These are phyloP conservation scores for Colletotrichum sp. DNA, from an alignment of 2,329 filamentous ascomycete genomes.

Conservation along the genomic window DNA sequence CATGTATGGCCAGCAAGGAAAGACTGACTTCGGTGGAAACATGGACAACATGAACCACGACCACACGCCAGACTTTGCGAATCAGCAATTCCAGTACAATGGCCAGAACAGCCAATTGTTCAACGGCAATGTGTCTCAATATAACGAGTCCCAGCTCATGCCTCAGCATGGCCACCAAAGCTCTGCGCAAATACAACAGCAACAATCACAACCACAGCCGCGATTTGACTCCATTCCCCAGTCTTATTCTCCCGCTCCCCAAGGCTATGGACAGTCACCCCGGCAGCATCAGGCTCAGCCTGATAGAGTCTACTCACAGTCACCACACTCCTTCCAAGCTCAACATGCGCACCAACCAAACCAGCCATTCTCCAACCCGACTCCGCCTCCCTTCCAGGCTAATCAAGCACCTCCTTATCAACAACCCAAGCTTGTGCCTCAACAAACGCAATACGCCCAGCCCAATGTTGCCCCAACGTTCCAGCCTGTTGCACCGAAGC, in stretches of 20 bases:
- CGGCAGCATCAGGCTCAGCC: constrained; percentile 21
- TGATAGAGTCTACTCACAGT: constrained; percentile 19
- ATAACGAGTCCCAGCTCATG: constrained; percentile 36
- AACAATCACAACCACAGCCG: constrained; percentile 27
- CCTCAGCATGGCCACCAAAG: constrained; percentile 36
- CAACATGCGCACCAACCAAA: constrained; percentile 13
- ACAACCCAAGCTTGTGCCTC: constrained; percentile 20
- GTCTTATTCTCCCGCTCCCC: constrained; percentile 20
- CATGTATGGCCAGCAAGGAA: constrained; percentile 40
- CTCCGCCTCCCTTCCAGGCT: constrained; percentile 13
- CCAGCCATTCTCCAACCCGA: constrained; percentile 12
- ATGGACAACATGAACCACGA: constrained; percentile 35
- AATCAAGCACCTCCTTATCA: constrained; percentile 12
- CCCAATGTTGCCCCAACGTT: not conserved
- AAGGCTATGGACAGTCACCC: constrained; percentile 32
- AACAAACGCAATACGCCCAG: constrained; percentile 16
- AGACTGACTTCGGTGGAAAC: constrained; percentile 31
- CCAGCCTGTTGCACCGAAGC: constrained; percentile 11
- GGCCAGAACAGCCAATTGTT: constrained; percentile 36
- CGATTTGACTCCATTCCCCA: constrained; percentile 22
- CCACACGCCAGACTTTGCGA: constrained; percentile 36
- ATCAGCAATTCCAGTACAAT: constrained; percentile 37
- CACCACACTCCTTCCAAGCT: constrained; percentile 18
- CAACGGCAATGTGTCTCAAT: constrained; percentile 36
- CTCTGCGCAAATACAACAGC: constrained; percentile 39